phyloP scores from a whole-genome alignment of 2,329 filamentous ascomycete genomes.

The Aspergillus pseudoviridinutans region DNA sequence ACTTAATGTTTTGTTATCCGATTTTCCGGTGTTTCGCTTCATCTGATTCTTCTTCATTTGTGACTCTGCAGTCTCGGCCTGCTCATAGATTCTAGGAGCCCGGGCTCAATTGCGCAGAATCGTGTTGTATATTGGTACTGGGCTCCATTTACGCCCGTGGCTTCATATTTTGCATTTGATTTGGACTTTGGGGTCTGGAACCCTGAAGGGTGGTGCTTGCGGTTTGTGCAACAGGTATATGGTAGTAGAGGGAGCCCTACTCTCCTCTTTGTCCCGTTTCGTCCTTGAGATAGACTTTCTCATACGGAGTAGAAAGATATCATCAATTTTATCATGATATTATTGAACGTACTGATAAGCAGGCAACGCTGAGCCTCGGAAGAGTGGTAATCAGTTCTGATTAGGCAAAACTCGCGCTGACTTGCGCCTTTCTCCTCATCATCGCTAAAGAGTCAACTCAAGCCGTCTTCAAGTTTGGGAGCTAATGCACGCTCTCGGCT shows the following conservation, averaged over 20 bases:
- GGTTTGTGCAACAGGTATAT: not conserved
- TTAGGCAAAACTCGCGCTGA: not conserved
- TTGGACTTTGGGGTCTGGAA: not conserved
- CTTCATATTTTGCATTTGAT: not conserved
- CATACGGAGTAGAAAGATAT: not conserved
- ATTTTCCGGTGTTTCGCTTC: not conserved
- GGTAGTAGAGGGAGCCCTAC: not conserved
- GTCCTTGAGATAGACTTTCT: not conserved
- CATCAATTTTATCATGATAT: not conserved
- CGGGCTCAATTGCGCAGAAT: not conserved
- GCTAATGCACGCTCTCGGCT: not conserved
- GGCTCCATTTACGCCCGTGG: not conserved
- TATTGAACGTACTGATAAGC: not conserved
- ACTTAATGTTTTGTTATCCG: constrained; percentile 1
- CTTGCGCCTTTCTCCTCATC: not conserved
- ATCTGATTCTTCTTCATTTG: not conserved
- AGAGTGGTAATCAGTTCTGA: not conserved
- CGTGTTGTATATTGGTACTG: not conserved
- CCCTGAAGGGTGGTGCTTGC: not conserved
- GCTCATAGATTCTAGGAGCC: not conserved
- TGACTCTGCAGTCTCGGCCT: not conserved
- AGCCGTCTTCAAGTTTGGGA: not conserved
- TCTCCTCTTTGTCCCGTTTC: not conserved
- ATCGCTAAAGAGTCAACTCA: not conserved
- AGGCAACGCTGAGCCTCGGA: not conserved